phyloP scores from a whole-genome alignment of 805 yeast species.

The Yamadazyma scolyti region DNA sequence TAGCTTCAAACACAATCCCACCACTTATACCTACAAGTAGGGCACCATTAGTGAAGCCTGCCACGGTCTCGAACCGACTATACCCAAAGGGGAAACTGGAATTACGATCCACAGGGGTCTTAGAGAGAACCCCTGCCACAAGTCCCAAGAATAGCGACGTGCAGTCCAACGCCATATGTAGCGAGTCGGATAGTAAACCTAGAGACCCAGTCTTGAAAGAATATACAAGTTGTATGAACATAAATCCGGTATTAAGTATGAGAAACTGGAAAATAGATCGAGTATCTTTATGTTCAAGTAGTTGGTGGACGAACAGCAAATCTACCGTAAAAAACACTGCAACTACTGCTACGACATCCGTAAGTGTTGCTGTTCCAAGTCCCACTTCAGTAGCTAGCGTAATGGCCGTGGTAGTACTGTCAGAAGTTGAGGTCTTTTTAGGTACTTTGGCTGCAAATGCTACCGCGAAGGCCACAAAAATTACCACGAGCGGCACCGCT shows the following conservation, averaged over 20 bases:
- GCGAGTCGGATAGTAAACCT: slow-evolving; percentile 86
- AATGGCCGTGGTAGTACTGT: no score
- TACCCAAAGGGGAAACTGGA: slow-evolving; percentile 85
- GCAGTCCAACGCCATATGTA: slow-evolving; percentile 96
- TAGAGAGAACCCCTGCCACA: slow-evolving; percentile 65
- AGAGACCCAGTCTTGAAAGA: slow-evolving; percentile 90
- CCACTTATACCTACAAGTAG: slow-evolving; percentile 82
- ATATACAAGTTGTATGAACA: slow-evolving; percentile 90
- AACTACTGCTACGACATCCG: not conserved
- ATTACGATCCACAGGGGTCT: slow-evolving; percentile 43
- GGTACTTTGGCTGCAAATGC: no score
- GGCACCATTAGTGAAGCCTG: slow-evolving; percentile 95
- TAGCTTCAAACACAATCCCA: slow-evolving; percentile 82
- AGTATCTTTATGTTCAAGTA: slow-evolving; percentile 58
- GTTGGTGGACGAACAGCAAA: no score
- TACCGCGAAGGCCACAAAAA: no score
- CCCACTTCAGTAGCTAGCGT: not conserved
- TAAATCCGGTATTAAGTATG: slow-evolving; percentile 81
- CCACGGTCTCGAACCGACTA: slow-evolving; percentile 79
- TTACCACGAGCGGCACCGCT: no score
- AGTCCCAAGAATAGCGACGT: slow-evolving; percentile 85
- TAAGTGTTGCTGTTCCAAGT: slow-evolving; percentile 1
- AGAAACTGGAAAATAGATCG: slow-evolving; percentile 85
- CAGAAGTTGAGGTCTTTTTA: no score
- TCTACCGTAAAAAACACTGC: no score